Percentiles rank a stretch among this genome's conserved stretches.
phyloP scores from a whole-genome alignment of 805 yeast species.

The Candida pseudofarinosa region DNA sequence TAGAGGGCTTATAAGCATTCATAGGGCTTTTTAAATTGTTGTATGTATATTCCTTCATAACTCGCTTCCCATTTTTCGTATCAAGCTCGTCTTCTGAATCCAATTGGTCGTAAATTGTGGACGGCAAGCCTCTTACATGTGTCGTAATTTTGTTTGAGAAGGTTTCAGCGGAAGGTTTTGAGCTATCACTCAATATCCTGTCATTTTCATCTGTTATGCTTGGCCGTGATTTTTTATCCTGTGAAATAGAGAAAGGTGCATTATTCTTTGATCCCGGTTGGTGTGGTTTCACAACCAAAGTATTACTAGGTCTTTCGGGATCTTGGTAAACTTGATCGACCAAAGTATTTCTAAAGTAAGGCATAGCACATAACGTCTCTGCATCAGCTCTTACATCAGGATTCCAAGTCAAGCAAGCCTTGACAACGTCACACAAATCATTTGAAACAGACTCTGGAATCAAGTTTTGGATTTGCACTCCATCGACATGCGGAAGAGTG shows the following conservation, averaged over 20 bases:
- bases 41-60: conserved; percentile 5
- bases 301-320: conserved; percentile 10
- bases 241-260: neutral
- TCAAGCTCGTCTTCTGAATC: conserved; percentile 13
- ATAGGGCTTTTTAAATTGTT: neutral
- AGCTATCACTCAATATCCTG: neutral
- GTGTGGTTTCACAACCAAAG: neutral
- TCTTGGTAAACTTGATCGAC: conserved; percentile 13
- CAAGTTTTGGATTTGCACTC: conserved; percentile 43
- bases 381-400: conserved; percentile 62
- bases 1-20: neutral
- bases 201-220: too few species aligned
- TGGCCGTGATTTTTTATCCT: neutral
- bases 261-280: neutral
- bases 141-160: neutral
- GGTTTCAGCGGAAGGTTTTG: neutral
- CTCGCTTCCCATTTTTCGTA: conserved; percentile 18
- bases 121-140: neutral
- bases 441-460: conserved; percentile 41
- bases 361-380: conserved; percentile 42
- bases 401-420: conserved; percentile 68
- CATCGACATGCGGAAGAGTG: conserved; percentile 51
- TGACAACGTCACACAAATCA: conserved; percentile 40
- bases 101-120: neutral
- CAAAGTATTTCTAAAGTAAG: conserved; percentile 49